A percentile compares a stretch with the other conserved stretches of the same genome.
Conservation (phyloP, 805 yeast species). For the Blastobotrys parvus region DNA sequence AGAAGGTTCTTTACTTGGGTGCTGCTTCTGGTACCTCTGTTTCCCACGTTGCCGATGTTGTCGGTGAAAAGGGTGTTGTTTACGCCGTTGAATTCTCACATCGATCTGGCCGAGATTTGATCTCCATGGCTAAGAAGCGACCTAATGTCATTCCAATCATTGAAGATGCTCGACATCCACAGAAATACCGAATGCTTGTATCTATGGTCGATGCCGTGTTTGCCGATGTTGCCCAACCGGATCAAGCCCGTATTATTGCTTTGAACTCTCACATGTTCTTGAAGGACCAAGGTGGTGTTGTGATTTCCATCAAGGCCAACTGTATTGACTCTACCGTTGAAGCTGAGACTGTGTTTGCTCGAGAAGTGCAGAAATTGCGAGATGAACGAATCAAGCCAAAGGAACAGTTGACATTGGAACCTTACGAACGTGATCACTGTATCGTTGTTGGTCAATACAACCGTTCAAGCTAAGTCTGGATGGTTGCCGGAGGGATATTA, state of each 20-base stretch:
- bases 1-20: constrained; percentile 94
- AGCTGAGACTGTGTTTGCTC: constrained; percentile 98
- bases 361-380: constrained; percentile 98
- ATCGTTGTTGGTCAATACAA: constrained; percentile 94
- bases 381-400: constrained; percentile 98
- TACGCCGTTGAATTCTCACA: constrained; percentile 99
- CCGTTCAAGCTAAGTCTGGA: constrained; percentile 56
- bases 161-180: constrained; percentile 99
- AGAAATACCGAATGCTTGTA: constrained; percentile 96
- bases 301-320: constrained; percentile 98
- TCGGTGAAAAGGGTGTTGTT: constrained; percentile 98
- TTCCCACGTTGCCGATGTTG: constrained; percentile 95
- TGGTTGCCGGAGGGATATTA: too few species aligned
- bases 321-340: constrained; percentile 99
- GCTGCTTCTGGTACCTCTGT: constrained; percentile 99
- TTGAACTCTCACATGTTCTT: constrained; percentile 96
- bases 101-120: constrained; percentile 99
- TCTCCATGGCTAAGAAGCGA: constrained; percentile 99
- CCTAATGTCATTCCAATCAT: constrained; percentile 98
- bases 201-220: constrained; percentile 99
- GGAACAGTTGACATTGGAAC: constrained; percentile 98
- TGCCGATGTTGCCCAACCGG: constrained; percentile 99
- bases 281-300: constrained; percentile 97
- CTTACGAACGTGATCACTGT: constrained; percentile 99
- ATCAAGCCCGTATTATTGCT: constrained; percentile 99